Percentiles rank a stretch among this genome's conserved stretches.
Evolutionary conservation across 495 filamentous ascomycete genomes (phyloP).

Genomic region (Annulohypoxylon bovei): DNA sequence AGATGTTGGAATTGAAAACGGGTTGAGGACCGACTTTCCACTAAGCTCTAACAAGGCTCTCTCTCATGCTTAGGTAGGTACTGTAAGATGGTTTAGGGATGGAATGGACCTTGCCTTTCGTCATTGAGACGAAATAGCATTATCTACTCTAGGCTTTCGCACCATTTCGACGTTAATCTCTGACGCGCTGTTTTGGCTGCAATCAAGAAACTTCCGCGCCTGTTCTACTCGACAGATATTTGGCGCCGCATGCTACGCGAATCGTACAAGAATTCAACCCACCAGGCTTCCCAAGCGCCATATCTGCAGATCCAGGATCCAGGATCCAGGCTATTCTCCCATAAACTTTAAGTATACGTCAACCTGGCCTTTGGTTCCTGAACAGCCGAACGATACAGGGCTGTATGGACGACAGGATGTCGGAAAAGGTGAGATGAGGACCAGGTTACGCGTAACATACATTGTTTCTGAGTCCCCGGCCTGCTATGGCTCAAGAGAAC

Average conservation of each 20-base stretch:
- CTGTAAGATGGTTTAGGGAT: background rate
- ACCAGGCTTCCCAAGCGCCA: slow-evolving; percentile 28
- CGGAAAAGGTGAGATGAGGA: background rate
- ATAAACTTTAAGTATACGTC: slow-evolving; percentile 8
- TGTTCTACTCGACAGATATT: slow-evolving; percentile 11
- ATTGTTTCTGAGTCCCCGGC: slow-evolving; percentile 12
- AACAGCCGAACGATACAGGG: background rate
- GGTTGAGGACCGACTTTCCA: slow-evolving; percentile 44
- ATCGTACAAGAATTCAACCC: slow-evolving; percentile 2
- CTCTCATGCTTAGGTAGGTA: no score
- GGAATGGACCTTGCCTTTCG: background rate
- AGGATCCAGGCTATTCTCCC: slow-evolving; percentile 27
- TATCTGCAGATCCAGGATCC: slow-evolving; percentile 12
- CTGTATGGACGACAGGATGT: slow-evolving; percentile 13
- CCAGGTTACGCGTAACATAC: slow-evolving; percentile 11
- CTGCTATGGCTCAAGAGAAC: slow-evolving; percentile 8
- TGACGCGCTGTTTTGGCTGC: background rate
- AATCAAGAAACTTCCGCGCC: slow-evolving; percentile 7
- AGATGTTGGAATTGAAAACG: slow-evolving; percentile 32
- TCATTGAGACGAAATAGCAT: slow-evolving; percentile 14
- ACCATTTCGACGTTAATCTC: background rate
- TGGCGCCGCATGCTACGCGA: slow-evolving; percentile 6
- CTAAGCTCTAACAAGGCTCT: slow-evolving; percentile 8
- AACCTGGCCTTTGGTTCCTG: slow-evolving; percentile 21
- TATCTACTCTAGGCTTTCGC: background rate